Evolutionary conservation across 345 rosid species (phyloP).

Genomic region (Populus deltoides): DNA sequence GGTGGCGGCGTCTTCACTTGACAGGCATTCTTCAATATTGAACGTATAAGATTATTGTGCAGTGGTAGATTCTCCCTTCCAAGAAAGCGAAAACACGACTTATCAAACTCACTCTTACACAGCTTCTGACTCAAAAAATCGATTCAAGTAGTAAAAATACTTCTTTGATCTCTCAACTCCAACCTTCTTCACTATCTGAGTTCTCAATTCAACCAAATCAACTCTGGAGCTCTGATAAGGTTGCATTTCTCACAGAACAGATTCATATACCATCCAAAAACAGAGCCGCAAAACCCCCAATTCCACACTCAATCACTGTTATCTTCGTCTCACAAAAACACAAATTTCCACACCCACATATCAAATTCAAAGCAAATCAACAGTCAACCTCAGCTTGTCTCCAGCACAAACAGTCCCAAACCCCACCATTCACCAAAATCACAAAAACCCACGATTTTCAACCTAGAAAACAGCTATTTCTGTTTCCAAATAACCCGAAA

Average conservation of each 20-base stretch:
- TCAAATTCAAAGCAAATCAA: constrained; percentile 14
- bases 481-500: constrained; percentile 30
- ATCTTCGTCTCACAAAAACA: constrained; percentile 28
- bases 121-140: constrained; percentile 83
- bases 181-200: constrained; percentile 73
- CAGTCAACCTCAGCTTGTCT: constrained; percentile 16
- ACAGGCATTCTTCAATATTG: constrained; percentile 79
- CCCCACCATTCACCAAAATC: constrained; percentile 8
- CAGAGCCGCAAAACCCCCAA: constrained; percentile 27
- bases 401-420: not conserved
- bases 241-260: constrained; percentile 64
- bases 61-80: constrained; percentile 89
- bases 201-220: constrained; percentile 74
- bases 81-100: constrained; percentile 63
- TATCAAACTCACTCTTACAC: constrained; percentile 79
- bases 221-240: constrained; percentile 73
- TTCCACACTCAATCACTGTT: constrained; percentile 34
- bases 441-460: not conserved
- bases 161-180: constrained; percentile 80
- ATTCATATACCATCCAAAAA: constrained; percentile 43
- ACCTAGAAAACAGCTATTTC: constrained; percentile 17
- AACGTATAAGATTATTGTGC: constrained; percentile 78
- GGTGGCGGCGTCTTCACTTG: constrained; percentile 67
- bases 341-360: constrained; percentile 30
- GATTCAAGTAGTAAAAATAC: constrained; percentile 70